Evolutionary conservation across 2,329 filamentous ascomycete genomes (phyloP).

Genomic region (Uncinocarpus reesii): DNA sequence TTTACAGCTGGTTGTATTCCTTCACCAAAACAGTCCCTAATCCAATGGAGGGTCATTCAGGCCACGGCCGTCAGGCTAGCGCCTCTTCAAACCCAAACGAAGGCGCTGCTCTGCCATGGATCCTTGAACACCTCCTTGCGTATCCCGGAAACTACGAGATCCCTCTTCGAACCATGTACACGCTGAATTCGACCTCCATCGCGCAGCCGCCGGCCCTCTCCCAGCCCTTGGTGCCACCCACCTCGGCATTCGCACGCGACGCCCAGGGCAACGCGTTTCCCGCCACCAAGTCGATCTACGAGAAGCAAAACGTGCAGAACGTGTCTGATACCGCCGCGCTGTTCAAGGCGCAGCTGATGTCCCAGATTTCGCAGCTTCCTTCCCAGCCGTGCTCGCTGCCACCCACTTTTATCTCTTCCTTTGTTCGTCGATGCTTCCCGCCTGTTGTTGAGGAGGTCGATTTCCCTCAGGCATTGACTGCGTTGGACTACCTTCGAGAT

Average conservation of each 20-base stretch:
- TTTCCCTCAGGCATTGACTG: conserved; percentile 55
- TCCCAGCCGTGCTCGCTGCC: conserved; percentile 53
- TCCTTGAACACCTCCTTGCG: conserved; percentile 50
- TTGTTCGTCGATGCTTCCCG: conserved; percentile 51
- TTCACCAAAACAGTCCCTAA: background rate
- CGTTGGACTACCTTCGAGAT: conserved; percentile 56
- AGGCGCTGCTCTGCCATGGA: conserved; percentile 41
- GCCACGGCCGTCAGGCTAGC: conserved; percentile 3
- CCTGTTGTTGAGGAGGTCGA: conserved; percentile 48
- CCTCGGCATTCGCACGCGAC: conserved; percentile 24
- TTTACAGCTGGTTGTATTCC: background rate
- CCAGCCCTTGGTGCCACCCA: conserved; percentile 25
- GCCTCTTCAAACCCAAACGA: conserved; percentile 18
- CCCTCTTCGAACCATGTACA: conserved; percentile 57
- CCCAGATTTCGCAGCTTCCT: conserved; percentile 49
- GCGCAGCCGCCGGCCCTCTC: conserved; percentile 26
- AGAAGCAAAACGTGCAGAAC: conserved; percentile 22
- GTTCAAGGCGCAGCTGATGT: conserved; percentile 34
- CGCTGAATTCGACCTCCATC: conserved; percentile 50
- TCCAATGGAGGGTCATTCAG: conserved; percentile 4
- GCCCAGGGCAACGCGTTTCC: conserved; percentile 26
- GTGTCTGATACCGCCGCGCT: conserved; percentile 32
- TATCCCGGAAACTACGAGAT: conserved; percentile 56
- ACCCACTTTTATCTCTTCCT: conserved; percentile 52
- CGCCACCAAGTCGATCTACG: conserved; percentile 19